Percentiles rank a stretch among this genome's conserved stretches.
These are phyloP conservation scores for Fomitopsis pulvina DNA, from an alignment of 768 basidiomycete genomes.

Conservation along the genomic window DNA sequence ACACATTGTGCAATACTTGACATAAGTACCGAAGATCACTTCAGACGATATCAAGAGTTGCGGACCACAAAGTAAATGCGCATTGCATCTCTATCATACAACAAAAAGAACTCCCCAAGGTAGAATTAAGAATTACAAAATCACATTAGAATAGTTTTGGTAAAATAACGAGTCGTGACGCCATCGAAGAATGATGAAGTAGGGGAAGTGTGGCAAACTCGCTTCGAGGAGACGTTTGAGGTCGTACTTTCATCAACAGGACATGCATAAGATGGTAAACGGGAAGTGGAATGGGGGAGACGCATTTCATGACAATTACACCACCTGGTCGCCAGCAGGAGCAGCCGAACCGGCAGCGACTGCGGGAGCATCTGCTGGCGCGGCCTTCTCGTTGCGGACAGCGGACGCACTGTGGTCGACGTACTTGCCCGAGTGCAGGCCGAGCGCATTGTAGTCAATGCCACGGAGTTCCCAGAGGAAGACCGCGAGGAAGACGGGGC, in stretches of 20 bases:
- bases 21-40: too few species aligned
- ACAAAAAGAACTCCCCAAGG: not conserved
- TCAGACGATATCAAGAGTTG: too few species aligned
- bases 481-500: constrained; percentile 31
- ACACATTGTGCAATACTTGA: not conserved
- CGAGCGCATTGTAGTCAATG: constrained; percentile 24
- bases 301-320: not conserved
- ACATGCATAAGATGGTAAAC: not conserved
- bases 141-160: not conserved
- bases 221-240: not conserved
- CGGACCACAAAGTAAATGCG: not conserved
- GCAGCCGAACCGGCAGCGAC: not conserved
- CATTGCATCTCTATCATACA: not conserved
- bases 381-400: not conserved
- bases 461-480: constrained; percentile 19
- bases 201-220: not conserved
- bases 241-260: not conserved
- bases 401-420: constrained; percentile 6
- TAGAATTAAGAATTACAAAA: not conserved
- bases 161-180: not conserved
- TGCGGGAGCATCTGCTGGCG: not conserved
- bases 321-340: not conserved
- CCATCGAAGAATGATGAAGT: not conserved
- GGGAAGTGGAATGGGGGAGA: not conserved
- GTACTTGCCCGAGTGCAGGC: constrained; percentile 24